phyloP scores from a whole-genome alignment of 2,329 filamentous ascomycete species.

The Monilinia aucupariae region DNA sequence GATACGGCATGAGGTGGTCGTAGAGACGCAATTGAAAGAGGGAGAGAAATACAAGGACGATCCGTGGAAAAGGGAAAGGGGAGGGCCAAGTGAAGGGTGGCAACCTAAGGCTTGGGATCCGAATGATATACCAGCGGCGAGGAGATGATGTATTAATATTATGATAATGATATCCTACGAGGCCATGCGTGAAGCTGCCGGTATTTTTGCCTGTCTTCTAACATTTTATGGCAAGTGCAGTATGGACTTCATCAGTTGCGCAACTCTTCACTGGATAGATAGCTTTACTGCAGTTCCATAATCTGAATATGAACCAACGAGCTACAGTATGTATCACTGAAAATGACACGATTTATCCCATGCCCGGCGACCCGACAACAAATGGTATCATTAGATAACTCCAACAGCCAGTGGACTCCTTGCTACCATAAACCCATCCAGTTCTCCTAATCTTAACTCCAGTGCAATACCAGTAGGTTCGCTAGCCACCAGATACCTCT shows the following conservation, averaged over 20 bases:
- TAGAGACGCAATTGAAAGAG: slow-evolving; percentile 14
- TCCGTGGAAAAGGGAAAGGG: slow-evolving; percentile 54
- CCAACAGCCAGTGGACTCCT: background rate
- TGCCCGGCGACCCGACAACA: background rate
- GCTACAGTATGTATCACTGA: background rate
- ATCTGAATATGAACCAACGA: background rate
- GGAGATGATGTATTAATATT: background rate
- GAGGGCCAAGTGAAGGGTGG: slow-evolving; percentile 50
- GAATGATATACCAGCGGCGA: slow-evolving; percentile 10
- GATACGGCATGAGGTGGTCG: slow-evolving; percentile 1
- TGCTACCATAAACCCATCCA: background rate
- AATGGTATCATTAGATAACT: slow-evolving; percentile 13
- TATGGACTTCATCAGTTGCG: background rate
- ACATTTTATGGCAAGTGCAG: background rate
- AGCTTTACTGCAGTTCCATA: background rate
- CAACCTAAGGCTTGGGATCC: slow-evolving; percentile 43
- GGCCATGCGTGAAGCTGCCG: background rate
- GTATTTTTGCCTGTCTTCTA: background rate
- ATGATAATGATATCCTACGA: background rate
- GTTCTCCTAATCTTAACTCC: background rate
- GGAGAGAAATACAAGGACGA: slow-evolving; percentile 34
- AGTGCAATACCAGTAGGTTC: background rate
- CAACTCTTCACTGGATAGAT: no score
- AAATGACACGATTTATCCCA: background rate
- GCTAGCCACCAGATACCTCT: slow-evolving; percentile 11